A percentile compares a stretch with the other conserved stretches of the same genome.
Evolutionary conservation across 441 rosid genomes (phyloP).

Genomic region (Syzygium syzygioides): DNA sequence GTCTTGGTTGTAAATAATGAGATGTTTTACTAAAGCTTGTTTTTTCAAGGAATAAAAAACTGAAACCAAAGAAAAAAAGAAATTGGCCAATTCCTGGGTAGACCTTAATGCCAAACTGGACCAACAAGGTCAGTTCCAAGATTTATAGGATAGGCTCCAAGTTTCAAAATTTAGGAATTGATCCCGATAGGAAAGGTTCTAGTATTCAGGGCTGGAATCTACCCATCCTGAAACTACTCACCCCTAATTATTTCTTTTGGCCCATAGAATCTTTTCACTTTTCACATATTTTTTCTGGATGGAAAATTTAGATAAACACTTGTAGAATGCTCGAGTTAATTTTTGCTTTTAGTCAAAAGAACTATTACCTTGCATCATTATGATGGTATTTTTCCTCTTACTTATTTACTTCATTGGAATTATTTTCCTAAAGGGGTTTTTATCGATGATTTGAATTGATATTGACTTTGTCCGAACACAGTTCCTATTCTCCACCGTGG

Average conservation of each 20-base stretch:
- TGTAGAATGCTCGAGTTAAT: not conserved
- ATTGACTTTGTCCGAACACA: not conserved
- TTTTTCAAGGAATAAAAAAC: not conserved
- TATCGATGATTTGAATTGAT: not conserved
- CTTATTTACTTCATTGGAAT: not conserved
- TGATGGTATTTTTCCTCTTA: not conserved
- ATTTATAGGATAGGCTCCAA: not conserved
- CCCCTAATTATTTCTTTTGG: not conserved
- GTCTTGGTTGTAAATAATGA: not conserved
- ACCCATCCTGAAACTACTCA: not conserved
- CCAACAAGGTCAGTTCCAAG: rapidly evolving
- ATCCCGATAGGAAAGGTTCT: rapidly evolving
- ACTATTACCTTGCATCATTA: not conserved
- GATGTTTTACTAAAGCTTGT: not conserved
- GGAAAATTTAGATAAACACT: not conserved
- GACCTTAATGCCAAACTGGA: not conserved
- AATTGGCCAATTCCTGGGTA: rapidly evolving
- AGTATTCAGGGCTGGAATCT: too few species aligned
- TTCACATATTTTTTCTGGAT: not conserved
- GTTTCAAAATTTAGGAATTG: not conserved
- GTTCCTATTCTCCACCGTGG: not conserved
- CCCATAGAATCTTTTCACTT: not conserved
- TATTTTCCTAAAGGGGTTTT: not conserved
- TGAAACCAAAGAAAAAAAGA: too few species aligned
- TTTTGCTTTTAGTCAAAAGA: not conserved